Conservation (phyloP, 306 rosid species). For the Oemleria cerasiformis region DNA sequence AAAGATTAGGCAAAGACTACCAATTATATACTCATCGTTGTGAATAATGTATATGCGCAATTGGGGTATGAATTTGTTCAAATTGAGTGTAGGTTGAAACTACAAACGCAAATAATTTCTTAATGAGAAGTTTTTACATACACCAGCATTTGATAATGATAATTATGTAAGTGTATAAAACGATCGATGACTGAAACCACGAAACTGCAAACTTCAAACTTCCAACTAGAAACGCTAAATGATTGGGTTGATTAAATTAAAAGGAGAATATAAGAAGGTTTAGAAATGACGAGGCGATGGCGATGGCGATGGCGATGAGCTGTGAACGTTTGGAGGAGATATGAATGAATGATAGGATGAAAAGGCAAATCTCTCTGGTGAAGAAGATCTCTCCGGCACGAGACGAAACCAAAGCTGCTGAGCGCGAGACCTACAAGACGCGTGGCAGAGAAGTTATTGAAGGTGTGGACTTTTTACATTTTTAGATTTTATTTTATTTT, state of each 20-base stretch:
- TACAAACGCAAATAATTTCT: not conserved
- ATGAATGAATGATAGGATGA: not conserved
- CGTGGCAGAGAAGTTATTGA: constrained; percentile 40
- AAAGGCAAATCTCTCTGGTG: not conserved
- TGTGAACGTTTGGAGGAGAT: not conserved
- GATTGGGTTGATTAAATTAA: not conserved
- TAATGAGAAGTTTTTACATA: not conserved
- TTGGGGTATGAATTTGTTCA: not conserved
- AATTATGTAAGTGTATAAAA: no score
- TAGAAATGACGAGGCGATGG: no score
- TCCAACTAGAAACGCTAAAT: no score
- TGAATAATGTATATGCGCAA: no score
- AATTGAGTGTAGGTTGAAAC: not conserved
- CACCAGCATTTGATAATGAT: no score
- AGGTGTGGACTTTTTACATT: constrained; percentile 28
- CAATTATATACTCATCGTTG: no score
- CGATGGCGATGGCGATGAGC: no score
- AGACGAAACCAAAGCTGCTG: not conserved
- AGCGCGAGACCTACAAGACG: constrained; percentile 31
- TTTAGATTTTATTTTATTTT: no score
- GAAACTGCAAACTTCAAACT: no score
- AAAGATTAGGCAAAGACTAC: no score
- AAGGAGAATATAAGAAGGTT: not conserved
- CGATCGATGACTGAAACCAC: no score
- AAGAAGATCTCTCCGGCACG: no score